phyloP scores from a whole-genome alignment of 257 asterid species.

The Mitragyna speciosa region DNA sequence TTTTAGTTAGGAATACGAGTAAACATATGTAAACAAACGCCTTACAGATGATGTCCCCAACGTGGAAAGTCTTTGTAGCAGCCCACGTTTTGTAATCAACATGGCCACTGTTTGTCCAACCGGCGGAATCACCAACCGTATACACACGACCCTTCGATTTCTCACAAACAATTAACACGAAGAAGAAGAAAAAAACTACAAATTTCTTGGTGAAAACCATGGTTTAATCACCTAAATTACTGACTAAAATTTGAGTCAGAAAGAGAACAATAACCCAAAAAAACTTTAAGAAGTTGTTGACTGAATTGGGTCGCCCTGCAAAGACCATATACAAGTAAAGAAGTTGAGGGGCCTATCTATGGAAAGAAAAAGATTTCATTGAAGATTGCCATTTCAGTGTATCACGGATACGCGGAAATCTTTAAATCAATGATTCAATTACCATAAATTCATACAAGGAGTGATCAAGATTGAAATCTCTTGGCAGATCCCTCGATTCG shows the following conservation, averaged over 20 bases:
- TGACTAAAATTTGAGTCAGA: neutral
- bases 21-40: neutral
- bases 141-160: constrained; percentile 25
- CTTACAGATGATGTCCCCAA: constrained; percentile 53
- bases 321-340: neutral
- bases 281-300: too few species aligned
- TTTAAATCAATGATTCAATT: neutral
- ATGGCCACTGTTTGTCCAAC: constrained; percentile 40
- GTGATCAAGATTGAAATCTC: neutral
- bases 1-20: neutral
- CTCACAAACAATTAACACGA: neutral
- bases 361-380: constrained; percentile 8
- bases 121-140: constrained; percentile 45
- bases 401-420: neutral
- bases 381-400: neutral
- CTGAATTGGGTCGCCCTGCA: too few species aligned
- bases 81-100: constrained; percentile 53
- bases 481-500: neutral
- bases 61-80: constrained; percentile 34
- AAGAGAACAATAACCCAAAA: neutral
- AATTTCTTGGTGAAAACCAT: constrained; percentile 13
- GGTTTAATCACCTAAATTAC: neutral
- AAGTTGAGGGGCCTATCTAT: neutral
- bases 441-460: neutral
- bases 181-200: neutral